Base-by-base conservation (phyloP, 2,329 filamentous ascomycete species). In the Verticillium nonalfalfae region DNA sequence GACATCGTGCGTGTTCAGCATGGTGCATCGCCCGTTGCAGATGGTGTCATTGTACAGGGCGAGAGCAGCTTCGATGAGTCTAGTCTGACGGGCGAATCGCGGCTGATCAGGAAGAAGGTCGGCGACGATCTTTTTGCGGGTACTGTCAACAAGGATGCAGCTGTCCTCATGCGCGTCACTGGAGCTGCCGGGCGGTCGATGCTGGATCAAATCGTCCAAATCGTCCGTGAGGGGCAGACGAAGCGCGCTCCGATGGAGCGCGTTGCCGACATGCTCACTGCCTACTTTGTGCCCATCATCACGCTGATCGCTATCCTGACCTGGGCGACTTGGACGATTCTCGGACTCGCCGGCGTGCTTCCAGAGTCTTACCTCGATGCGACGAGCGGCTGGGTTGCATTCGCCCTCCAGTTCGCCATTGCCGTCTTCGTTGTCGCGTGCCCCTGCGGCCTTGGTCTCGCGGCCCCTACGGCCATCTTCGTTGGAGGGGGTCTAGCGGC, bases 371-470 rank as follows among this genome's bases (percentile, higher is more conserved):
- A 85, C 68, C 75, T 86, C 13, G 80, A 84, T 14, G 77, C 80
- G 15, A 75, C 78, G 1, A 87, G 87, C n/a, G 85, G 87, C 10
- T 90, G 87, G 85, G 81, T 85, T 0, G 82, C 88, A 1, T 94
- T 91, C 79, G 88, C 90, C 2, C 81, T 95, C 55, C 87, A 91
- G 65, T 95, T 94, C 68, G 90, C 91, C 15, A 94, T 96, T 67
- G 85, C 91, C 7, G 91, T 95, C 13, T 95, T 96, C 67, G 90
- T 96, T 38, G 88, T 96, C 34, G 91, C 91, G 2, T 96, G 91
- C 69, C 91, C 91, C 1, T 96, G 91, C 69, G 91, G 91, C 2
- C 81, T 96, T 14, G 91, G 89, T 1, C 84, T 96, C 7, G 91
- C 91, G n/a, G 91, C 91, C 0, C 91, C 91, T 1, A 96, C 91